These are phyloP conservation scores for Suhomyces atakaporum DNA, from an alignment of 1,139 yeast genomes.

Conservation along the genomic window DNA sequence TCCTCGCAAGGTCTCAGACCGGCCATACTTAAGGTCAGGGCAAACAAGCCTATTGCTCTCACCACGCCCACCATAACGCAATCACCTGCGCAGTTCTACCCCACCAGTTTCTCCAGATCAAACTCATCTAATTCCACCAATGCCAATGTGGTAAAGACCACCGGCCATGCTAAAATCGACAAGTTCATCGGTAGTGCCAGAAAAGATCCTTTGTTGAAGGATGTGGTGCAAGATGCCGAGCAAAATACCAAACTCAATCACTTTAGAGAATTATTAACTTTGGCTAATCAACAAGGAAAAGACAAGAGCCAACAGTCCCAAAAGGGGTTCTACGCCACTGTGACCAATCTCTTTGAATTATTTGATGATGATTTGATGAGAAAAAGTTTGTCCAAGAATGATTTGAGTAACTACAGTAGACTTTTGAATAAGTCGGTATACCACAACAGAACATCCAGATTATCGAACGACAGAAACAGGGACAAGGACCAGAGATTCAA, in stretches of 20 bases:
- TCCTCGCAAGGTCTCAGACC: slow-evolving; percentile 42
- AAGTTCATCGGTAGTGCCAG: slow-evolving; percentile 20
- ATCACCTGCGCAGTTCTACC: slow-evolving; percentile 4
- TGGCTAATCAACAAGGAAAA: slow-evolving; percentile 22
- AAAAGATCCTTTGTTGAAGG: slow-evolving; percentile 27
- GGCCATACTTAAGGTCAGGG: slow-evolving; percentile 40
- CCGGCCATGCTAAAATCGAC: slow-evolving; percentile 17
- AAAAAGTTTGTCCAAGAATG: slow-evolving; percentile 23
- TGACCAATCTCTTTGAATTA: slow-evolving; percentile 23
- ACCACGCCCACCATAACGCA: slow-evolving; percentile 4
- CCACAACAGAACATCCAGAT: slow-evolving; percentile 34
- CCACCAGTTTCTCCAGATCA: slow-evolving; percentile 18
- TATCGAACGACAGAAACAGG: slow-evolving; percentile 36
- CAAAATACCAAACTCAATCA: slow-evolving; percentile 25
- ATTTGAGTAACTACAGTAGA: slow-evolving; percentile 30
- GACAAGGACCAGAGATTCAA: slow-evolving; percentile 41
- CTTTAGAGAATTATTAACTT: slow-evolving; percentile 31
- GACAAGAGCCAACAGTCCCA: slow-evolving; percentile 19
- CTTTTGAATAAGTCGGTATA: slow-evolving; percentile 32
- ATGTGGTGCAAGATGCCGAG: slow-evolving; percentile 23
- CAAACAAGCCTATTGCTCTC: slow-evolving; percentile 27
- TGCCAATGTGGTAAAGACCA: slow-evolving; percentile 11
- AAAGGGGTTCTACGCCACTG: slow-evolving; percentile 25
- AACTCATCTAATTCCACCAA: slow-evolving; percentile 17
- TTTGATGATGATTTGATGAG: slow-evolving; percentile 35